These are phyloP conservation scores for Porogramme epimiltina DNA, from an alignment of 1,284 basidiomycete species.

Conservation along the genomic window DNA sequence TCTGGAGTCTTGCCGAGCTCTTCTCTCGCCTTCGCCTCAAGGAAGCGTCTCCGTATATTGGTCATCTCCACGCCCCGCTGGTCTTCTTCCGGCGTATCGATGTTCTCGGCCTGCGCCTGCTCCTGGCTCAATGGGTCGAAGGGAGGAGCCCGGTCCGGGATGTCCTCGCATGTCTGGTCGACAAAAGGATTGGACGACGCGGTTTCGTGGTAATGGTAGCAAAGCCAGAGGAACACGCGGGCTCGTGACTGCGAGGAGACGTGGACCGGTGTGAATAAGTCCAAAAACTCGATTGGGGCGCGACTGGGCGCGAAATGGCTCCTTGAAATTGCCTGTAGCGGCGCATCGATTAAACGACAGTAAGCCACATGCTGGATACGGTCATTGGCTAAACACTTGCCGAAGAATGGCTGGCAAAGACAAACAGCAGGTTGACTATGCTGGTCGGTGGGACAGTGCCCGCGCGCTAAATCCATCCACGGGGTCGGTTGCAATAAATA, in stretches of 20 bases:
- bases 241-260: conserved; percentile 65
- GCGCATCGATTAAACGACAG: not conserved
- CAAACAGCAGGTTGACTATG: conserved; percentile 62
- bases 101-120: conserved; percentile 60
- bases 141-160: conserved; percentile 57
- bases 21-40: conserved; percentile 51
- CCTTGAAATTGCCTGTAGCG: conserved; percentile 51
- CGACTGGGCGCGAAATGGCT: conserved; percentile 52
- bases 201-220: conserved; percentile 77
- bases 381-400: conserved; percentile 38
- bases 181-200: conserved; percentile 66
- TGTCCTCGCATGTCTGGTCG: conserved; percentile 52
- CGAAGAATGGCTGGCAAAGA: conserved; percentile 54
- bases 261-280: conserved; percentile 65
- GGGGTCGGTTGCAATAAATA: conserved; percentile 12
- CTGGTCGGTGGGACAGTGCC: conserved; percentile 60
- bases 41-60: conserved; percentile 60
- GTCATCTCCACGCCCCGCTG: conserved; percentile 71
- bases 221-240: conserved; percentile 75
- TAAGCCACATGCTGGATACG: conserved; percentile 15
- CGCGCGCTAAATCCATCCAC: conserved; percentile 38
- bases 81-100: conserved; percentile 68
- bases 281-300: conserved; percentile 55
- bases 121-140: conserved; percentile 50
- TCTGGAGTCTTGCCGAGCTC: conserved; percentile 27